Evolutionary conservation across 2,329 filamentous ascomycete genomes (phyloP), one percentile per base, ranked within the genome.

Genomic region (Arthrobotrys megalospora): DNA sequence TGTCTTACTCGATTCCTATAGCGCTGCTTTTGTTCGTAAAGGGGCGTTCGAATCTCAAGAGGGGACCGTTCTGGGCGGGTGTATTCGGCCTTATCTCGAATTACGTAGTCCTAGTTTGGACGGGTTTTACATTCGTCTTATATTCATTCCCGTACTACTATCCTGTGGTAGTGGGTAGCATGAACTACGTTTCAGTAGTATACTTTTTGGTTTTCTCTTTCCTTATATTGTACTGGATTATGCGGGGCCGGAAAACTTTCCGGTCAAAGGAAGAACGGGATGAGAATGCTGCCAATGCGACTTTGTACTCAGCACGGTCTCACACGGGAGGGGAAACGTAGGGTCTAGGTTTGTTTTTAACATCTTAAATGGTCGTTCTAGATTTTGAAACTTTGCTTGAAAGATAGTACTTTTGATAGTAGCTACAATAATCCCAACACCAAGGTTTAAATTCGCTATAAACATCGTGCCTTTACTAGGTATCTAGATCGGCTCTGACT

Each of bases 121-220:
- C 85, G 6, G 71, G 81, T 0, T 86, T 86, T 58, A 85, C 85
- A 3, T 84, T 86, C 28, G 82, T 86, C 0, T 86, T 86, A 80
- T 86, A 86, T 81, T 85, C 84, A 0, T 86, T 86, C 80, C 86
- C 85, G 0, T 86, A 85, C 65, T 81, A 83, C 47, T 84, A 83
- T 81, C 85, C 85, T 0, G 85, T 85, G 7, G 66, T 50, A 12
- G 70, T 80, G 3, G 72, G 79, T 4, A 83, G 81, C 62, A 83
- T 83, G 83, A 83, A 83, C 75, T 83, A 83, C 55, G 82, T 83
- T 38, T 82, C 80, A 53, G 82, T 80, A 16, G 82, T 83, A 1
- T 83, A 83, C 19, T 80, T 47, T 38, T 80, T 81, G 38, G 80
- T 82, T 32, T 78, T 81, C 32, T 34, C 53, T 14, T 68, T 82